Percentiles rank a stretch among this genome's conserved stretches.
Evolutionary conservation across 768 basidiomycete species (phyloP).

Genomic region (Suillus ampliporus): DNA sequence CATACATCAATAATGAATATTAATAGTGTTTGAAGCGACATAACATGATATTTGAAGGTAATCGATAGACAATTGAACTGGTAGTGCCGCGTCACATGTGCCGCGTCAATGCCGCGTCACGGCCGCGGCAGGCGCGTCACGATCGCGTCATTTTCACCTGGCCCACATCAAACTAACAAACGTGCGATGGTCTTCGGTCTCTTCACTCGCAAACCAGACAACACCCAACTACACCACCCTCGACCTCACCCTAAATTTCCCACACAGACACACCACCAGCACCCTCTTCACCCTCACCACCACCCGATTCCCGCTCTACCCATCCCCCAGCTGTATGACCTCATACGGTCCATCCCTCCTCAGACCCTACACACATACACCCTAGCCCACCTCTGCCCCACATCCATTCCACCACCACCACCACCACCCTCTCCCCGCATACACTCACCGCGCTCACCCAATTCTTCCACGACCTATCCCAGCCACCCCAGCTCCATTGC

Average conservation of each 20-base stretch:
- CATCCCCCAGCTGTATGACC: conserved; percentile 45
- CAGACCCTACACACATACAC: conserved; percentile 70
- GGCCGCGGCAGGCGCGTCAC: too few species aligned
- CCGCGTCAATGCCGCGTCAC: too few species aligned
- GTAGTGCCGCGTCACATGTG: too few species aligned
- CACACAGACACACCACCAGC: conserved; percentile 21
- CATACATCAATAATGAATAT: too few species aligned
- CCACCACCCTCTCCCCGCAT: conserved; percentile 39
- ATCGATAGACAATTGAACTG: too few species aligned
- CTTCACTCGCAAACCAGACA: conserved; percentile 42
- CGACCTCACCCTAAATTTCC: conserved; percentile 47
- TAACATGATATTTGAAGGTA: too few species aligned
- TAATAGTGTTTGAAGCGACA: too few species aligned
- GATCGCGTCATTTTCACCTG: too few species aligned
- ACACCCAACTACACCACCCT: conserved; percentile 53
- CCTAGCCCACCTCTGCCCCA: conserved; percentile 51
- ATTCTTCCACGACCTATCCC: conserved; percentile 67
- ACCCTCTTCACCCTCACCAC: conserved; percentile 38
- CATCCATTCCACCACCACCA: conserved; percentile 19
- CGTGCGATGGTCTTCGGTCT: conserved; percentile 52
- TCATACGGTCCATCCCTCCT: conserved; percentile 65
- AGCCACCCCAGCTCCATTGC: conserved; percentile 75
- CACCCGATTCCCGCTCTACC: conserved; percentile 45
- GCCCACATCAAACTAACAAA: too few species aligned
- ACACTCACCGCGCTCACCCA: conserved; percentile 53